Evolutionary conservation across 1,284 basidiomycete genomes (phyloP).

Genomic region (Cryptococcus hybrid): DNA sequence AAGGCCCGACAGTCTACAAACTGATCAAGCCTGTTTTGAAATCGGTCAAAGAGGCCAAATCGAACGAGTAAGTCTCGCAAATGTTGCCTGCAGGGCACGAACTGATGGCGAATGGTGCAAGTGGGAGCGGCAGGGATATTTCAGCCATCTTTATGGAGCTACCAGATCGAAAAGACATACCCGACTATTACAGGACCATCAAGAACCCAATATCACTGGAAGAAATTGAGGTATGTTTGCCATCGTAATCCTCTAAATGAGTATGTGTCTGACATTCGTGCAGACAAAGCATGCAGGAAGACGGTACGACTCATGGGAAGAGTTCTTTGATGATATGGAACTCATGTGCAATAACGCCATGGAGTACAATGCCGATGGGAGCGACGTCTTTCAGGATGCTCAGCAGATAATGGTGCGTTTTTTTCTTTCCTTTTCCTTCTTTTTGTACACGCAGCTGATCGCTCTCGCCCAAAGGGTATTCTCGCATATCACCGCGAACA

Average conservation of each 20-base stretch:
- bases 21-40: conserved; percentile 45
- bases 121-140: conserved; percentile 62
- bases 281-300: conserved; percentile 62
- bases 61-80: conserved; percentile 36
- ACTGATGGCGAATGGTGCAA: conserved; percentile 4
- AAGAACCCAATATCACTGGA: conserved; percentile 80
- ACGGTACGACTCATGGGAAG: conserved; percentile 65
- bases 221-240: conserved; percentile 67
- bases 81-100: neutral
- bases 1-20: conserved; percentile 46
- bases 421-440: neutral
- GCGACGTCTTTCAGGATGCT: conserved; percentile 80
- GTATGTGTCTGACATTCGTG: neutral
- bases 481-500: conserved; percentile 11
- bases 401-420: conserved; percentile 59
- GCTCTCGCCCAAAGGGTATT: conserved; percentile 6
- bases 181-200: conserved; percentile 91
- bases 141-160: conserved; percentile 71
- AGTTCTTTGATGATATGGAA: conserved; percentile 76
- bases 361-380: conserved; percentile 81
- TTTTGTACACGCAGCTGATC: too few relatives aligned
- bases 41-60: conserved; percentile 34
- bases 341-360: conserved; percentile 87
- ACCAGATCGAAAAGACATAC: conserved; percentile 72
- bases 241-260: neutral